A percentile compares a stretch with the other conserved stretches of the same genome.
These are phyloP conservation scores for Mucor plumbeus DNA, from an alignment of 371 early-diverging fungal species.

Conservation along the genomic window DNA sequence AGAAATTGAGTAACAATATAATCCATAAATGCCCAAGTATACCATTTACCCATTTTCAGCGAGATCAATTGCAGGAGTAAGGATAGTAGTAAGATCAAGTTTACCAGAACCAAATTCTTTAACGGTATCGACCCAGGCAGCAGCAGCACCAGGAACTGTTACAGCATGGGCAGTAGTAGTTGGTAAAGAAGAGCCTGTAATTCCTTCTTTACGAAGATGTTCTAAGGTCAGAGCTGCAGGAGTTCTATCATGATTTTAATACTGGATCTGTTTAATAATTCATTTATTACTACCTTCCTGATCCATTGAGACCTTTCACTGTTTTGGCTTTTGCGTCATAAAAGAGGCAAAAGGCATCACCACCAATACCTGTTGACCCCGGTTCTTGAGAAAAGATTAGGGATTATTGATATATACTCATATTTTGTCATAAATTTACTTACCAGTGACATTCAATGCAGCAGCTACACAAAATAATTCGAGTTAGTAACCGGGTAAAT, in stretches of 20 bases:
- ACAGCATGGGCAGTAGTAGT: slow-evolving; percentile 58
- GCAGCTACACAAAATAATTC: slow-evolving; percentile 47
- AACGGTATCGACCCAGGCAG: slow-evolving; percentile 78
- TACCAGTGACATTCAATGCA: slow-evolving; percentile 69
- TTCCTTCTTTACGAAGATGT: slow-evolving; percentile 37
- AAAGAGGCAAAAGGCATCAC: slow-evolving; percentile 89
- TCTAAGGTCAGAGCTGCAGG: slow-evolving; percentile 67
- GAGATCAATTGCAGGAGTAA: slow-evolving; percentile 72
- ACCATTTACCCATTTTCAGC: slow-evolving; percentile 71
- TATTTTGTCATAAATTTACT: not conserved
- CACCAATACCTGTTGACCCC: slow-evolving; percentile 89
- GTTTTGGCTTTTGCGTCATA: slow-evolving; percentile 67
- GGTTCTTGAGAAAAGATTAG: slow-evolving; percentile 61
- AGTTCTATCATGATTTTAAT: slow-evolving; percentile 36
- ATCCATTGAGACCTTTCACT: slow-evolving; percentile 76
- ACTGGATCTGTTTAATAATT: not conserved
- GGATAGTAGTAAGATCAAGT: slow-evolving; percentile 61
- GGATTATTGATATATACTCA: not conserved
- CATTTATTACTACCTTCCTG: slow-evolving; percentile 58
- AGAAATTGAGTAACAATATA: not conserved
- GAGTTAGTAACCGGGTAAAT: slow-evolving; percentile 2
- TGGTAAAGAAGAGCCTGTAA: slow-evolving; percentile 49
- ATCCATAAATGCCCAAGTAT: not conserved
- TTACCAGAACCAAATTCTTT: slow-evolving; percentile 75
- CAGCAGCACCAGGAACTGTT: slow-evolving; percentile 88